Conservation (phyloP, 345 rosid species). For the Limnanthes douglasii region DNA sequence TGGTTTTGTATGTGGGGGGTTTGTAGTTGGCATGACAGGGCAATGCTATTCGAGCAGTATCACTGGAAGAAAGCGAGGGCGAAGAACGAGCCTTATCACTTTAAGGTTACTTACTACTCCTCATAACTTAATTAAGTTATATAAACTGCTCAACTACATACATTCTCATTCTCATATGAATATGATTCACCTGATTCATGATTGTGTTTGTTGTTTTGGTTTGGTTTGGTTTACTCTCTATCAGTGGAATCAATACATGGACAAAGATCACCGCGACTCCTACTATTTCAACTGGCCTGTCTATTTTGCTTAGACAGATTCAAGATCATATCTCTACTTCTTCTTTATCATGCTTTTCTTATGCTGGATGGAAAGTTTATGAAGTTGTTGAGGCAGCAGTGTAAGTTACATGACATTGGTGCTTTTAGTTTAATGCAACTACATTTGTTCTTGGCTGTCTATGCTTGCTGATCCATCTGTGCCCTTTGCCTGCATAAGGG, state of each 20-base stretch:
- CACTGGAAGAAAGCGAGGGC: conserved; percentile 77
- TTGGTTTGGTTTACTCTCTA: conserved; percentile 10
- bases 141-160: not conserved
- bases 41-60: conserved; percentile 68
- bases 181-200: not conserved
- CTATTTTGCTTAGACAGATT: conserved; percentile 68
- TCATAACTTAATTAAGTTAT: not conserved
- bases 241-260: conserved; percentile 88
- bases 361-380: no score
- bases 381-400: no score
- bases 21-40: conserved; percentile 90
- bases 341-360: no score
- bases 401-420: no score
- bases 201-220: conserved; percentile 1
- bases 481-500: no score
- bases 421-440: no score
- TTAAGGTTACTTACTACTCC: conserved; percentile 28
- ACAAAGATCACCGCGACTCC: conserved; percentile 47
- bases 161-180: not conserved
- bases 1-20: no score
- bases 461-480: no score
- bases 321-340: no score
- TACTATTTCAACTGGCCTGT: conserved; percentile 78
- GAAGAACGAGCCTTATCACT: conserved; percentile 63
- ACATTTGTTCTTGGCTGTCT: no score